These are phyloP conservation scores for Fusarium odoratissimum DNA, from an alignment of 2,329 filamentous ascomycete genomes.

Conservation along the genomic window DNA sequence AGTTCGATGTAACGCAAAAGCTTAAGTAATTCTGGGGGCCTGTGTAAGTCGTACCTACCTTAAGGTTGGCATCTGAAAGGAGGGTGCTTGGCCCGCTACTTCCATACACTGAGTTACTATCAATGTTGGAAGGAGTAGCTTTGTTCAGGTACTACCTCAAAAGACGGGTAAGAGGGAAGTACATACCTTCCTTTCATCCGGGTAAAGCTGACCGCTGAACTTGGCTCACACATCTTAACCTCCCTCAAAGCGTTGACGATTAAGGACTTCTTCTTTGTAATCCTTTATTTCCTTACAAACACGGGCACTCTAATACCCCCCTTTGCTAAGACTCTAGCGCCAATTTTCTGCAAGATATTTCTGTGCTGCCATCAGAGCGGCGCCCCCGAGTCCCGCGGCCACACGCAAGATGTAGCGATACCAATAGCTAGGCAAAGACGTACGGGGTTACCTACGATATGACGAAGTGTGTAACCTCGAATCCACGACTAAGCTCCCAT, in stretches of 20 bases:
- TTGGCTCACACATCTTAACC: neutral
- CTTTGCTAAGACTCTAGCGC: neutral
- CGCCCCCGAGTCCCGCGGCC: slow-evolving; percentile 11
- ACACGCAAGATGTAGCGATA: slow-evolving; percentile 16
- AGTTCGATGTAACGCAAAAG: neutral
- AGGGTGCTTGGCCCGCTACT: neutral
- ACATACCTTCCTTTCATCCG: neutral
- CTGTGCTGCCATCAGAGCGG: neutral
- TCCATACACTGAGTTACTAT: neutral
- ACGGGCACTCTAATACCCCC: neutral
- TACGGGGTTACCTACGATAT: slow-evolving; percentile 14
- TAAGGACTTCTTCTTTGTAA: neutral
- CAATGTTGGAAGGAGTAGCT: neutral
- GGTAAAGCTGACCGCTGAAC: neutral
- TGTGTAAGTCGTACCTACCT: neutral
- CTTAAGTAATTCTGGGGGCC: neutral
- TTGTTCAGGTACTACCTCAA: neutral
- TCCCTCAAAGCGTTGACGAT: neutral
- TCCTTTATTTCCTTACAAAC: neutral
- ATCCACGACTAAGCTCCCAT: slow-evolving; percentile 29
- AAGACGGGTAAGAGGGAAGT: neutral
- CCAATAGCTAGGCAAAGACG: slow-evolving; percentile 11
- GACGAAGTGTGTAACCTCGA: slow-evolving; percentile 31
- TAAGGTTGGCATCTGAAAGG: neutral
- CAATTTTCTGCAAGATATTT: slow-evolving; percentile 1